These are phyloP conservation scores for Ceratobasidium theobromae DNA, from an alignment of 1,284 basidiomycete genomes.

Conservation along the genomic window DNA sequence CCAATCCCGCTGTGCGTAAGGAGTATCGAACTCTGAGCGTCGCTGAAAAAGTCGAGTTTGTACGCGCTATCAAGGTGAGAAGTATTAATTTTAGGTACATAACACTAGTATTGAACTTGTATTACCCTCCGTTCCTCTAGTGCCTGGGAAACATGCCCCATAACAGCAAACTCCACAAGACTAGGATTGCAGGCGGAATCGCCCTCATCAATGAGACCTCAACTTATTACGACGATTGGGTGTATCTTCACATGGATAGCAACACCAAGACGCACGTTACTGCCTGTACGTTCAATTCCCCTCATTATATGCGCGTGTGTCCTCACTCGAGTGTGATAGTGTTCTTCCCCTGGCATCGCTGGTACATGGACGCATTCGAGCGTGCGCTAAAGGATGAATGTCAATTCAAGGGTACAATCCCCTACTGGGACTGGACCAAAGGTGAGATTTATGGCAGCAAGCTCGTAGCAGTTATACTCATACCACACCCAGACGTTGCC, in stretches of 20 bases:
- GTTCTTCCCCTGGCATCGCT: constrained; percentile 6
- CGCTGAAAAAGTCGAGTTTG: constrained; percentile 22
- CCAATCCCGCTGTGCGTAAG: constrained; percentile 25
- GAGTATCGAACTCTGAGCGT: constrained; percentile 5
- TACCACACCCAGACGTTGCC: not conserved
- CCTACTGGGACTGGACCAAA: constrained; percentile 30
- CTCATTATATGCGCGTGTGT: not conserved
- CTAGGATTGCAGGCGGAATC: constrained; percentile 14
- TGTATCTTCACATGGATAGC: constrained; percentile 29
- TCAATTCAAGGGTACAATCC: constrained; percentile 25
- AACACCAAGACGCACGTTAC: constrained; percentile 19
- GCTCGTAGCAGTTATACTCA: not conserved
- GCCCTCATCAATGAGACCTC: constrained; percentile 9
- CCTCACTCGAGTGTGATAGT: not conserved
- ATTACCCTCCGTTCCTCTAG: not conserved
- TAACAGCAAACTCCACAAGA: constrained; percentile 14
- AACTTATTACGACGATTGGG: constrained; percentile 28
- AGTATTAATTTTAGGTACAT: not conserved
- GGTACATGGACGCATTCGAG: constrained; percentile 29
- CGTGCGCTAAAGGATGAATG: constrained; percentile 9
- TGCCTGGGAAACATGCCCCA: constrained; percentile 25
- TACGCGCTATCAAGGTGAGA: constrained; percentile 17
- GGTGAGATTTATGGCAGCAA: not conserved
- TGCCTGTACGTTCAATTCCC: constrained; percentile 22
- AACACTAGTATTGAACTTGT: not conserved